These are phyloP conservation scores for Clavispora carvajalis DNA, from an alignment of 805 yeast genomes.

Conservation along the genomic window DNA sequence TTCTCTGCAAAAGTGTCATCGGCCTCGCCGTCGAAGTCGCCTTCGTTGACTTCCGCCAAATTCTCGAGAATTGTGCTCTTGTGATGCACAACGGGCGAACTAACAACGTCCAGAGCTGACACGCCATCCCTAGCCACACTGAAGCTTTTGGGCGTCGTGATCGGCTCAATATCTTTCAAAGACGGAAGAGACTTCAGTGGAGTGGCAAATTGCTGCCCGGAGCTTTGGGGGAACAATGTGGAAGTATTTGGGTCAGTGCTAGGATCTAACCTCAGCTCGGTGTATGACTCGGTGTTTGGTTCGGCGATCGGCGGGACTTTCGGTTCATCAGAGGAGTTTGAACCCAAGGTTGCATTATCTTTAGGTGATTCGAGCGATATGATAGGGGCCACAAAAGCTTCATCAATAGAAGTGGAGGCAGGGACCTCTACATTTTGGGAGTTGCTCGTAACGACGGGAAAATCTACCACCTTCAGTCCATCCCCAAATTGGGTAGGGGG, in stretches of 20 bases:
- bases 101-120: slow-evolving; percentile 8
- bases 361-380: not conserved
- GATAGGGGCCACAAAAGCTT: not conserved
- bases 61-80: slow-evolving; percentile 6
- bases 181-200: slow-evolving; percentile 40
- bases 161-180: slow-evolving; percentile 37
- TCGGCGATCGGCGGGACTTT: not conserved
- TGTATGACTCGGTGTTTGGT: not conserved
- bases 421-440: not conserved
- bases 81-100: slow-evolving; percentile 19
- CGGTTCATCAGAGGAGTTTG: not conserved
- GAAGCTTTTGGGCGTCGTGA: slow-evolving; percentile 38
- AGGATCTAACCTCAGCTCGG: not conserved
- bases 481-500: not conserved
- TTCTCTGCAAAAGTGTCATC: slow-evolving; percentile 14
- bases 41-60: slow-evolving; percentile 11
- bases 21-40: slow-evolving; percentile 9
- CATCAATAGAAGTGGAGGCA: not conserved
- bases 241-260: slow-evolving; percentile 11
- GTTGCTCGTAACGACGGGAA: not conserved
- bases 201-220: slow-evolving; percentile 24
- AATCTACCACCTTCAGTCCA: not conserved
- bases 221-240: slow-evolving; percentile 3
- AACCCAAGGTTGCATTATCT: not conserved
- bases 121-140: slow-evolving; percentile 34